Evolutionary conservation across 2,329 filamentous ascomycete genomes (phyloP).

Genomic region (Leptographium flavum): DNA sequence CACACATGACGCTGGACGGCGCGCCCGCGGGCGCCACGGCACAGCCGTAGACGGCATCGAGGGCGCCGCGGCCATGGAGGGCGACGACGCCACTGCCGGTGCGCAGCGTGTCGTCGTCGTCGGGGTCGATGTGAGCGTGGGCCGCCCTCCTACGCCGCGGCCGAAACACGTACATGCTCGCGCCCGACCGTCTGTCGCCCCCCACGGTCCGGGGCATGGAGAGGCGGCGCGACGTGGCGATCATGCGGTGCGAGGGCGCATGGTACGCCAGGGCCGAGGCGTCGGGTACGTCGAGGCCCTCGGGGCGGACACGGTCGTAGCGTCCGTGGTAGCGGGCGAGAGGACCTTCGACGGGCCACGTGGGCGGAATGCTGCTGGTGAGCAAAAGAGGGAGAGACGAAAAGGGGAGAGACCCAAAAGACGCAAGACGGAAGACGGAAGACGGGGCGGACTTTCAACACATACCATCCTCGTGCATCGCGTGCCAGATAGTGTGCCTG

Average conservation of each 20-base stretch:
- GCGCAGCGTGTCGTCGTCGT: not conserved
- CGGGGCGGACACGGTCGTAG: not conserved
- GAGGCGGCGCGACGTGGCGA: conserved; percentile 25
- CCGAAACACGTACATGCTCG: conserved; percentile 15
- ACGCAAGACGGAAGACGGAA: no score
- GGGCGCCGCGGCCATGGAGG: not conserved
- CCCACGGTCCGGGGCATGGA: no score
- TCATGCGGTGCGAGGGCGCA: conserved; percentile 23
- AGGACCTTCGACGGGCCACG: not conserved
- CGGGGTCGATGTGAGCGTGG: no score
- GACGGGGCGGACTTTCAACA: no score
- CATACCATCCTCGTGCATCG: conserved; percentile 27
- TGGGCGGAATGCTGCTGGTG: not conserved
- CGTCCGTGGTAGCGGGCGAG: not conserved
- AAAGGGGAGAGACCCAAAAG: no score
- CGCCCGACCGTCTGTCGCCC: not conserved
- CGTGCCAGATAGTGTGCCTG: conserved; percentile 27
- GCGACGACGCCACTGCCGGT: conserved; percentile 1
- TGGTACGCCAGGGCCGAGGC: conserved; percentile 35
- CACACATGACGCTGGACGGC: conserved; percentile 25
- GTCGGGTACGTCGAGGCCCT: conserved; percentile 12
- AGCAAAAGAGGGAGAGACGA: not conserved
- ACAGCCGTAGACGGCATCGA: conserved; percentile 22
- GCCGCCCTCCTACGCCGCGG: not conserved
- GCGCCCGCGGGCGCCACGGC: conserved; percentile 26